A percentile compares a stretch with the other conserved stretches of the same genome.
Conservation (phyloP, 768 basidiomycete species). For the Sporobolomyces roseus region DNA sequence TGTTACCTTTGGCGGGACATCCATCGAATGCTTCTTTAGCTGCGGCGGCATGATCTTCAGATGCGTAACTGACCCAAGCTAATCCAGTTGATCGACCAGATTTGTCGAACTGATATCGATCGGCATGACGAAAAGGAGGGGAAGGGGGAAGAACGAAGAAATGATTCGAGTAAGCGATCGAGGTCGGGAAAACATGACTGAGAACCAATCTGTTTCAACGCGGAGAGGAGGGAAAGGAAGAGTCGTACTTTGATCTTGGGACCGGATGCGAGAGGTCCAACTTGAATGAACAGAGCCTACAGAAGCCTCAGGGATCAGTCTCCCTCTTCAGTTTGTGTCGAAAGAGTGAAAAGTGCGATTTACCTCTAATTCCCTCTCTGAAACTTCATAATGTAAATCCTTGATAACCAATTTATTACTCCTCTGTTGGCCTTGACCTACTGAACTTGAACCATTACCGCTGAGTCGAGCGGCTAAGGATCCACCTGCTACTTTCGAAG, state of each 20-base stretch:
- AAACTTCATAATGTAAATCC: slow-evolving; percentile 46
- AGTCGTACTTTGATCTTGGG: slow-evolving; percentile 45
- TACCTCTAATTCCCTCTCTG: slow-evolving; percentile 45
- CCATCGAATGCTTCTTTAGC: slow-evolving; percentile 45
- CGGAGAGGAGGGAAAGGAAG: neutral
- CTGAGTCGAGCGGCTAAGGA: neutral
- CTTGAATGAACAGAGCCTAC: slow-evolving; percentile 43
- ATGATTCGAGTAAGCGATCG: slow-evolving; percentile 20
- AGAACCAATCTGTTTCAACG: neutral
- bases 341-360: no score
- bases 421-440: neutral
- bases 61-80: slow-evolving; percentile 36
- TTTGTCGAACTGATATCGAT: slow-evolving; percentile 39
- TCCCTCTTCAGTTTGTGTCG: no score
- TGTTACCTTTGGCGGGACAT: slow-evolving; percentile 43
- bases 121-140: neutral
- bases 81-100: slow-evolving; percentile 44
- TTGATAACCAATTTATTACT: slow-evolving; percentile 36
- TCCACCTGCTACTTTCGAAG: neutral
- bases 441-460: neutral
- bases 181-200: neutral
- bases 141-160: neutral
- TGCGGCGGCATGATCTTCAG: slow-evolving; percentile 36
- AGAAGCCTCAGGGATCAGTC: neutral
- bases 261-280: slow-evolving; percentile 39